Conservation (phyloP, 1,284 basidiomycete genomes). For the Malassezia furfur region DNA sequence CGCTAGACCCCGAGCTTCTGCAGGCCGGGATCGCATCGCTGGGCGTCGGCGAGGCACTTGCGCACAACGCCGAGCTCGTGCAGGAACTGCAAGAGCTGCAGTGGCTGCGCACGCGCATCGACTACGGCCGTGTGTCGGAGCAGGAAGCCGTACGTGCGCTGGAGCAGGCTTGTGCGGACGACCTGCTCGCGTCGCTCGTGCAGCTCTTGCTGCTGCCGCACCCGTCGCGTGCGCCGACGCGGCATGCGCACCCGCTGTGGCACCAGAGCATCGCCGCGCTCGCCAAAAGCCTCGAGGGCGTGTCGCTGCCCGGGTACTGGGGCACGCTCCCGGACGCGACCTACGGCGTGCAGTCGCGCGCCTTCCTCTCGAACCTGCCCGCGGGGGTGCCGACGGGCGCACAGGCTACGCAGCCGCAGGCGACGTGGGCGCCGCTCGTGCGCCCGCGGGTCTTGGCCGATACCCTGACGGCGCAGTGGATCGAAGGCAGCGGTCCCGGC, state of each 20-base stretch:
- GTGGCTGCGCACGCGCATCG: constrained; percentile 29
- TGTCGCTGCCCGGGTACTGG: constrained; percentile 23
- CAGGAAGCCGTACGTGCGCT: constrained; percentile 16
- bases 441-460: constrained; percentile 12
- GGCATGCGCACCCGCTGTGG: constrained; percentile 6
- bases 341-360: constrained; percentile 3
- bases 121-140: constrained; percentile 10
- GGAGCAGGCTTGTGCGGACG: constrained; percentile 23
- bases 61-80: constrained; percentile 23
- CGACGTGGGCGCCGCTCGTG: constrained; percentile 8
- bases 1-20: constrained; percentile 16
- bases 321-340: constrained; percentile 24
- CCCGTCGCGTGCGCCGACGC: not conserved
- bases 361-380: not conserved
- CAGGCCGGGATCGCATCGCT: constrained; percentile 19
- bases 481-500: not conserved
- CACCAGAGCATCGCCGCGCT: constrained; percentile 24
- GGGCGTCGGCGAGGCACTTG: constrained; percentile 23
- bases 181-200: constrained; percentile 24
- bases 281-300: constrained; percentile 22
- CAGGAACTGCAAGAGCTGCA: constrained; percentile 36
- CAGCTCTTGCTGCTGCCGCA: constrained; percentile 21
- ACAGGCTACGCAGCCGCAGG: not conserved
- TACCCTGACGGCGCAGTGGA: constrained; percentile 3
- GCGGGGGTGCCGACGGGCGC: not conserved